Base-by-base conservation (phyloP, 1,139 yeast species). In the Protomyces inouyei region DNA sequence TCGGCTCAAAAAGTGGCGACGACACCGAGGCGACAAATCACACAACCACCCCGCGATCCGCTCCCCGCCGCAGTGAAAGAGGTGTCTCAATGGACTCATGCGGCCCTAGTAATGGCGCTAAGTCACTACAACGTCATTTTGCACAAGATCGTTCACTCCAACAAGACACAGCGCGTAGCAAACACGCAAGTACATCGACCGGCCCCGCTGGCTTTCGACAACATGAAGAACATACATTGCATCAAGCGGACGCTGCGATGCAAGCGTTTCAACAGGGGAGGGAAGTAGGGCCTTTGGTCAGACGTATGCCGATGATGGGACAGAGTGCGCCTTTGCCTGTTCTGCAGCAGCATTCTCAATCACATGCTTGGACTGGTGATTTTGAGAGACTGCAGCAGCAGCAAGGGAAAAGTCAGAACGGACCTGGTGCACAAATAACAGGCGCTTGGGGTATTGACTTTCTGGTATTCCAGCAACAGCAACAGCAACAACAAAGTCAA, bases 61-160 rank as follows among this genome's bases (percentile, higher is more conserved):
- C 32, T 28, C 8, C 1, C 32, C 32, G 8, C 0, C 32, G 32
- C 32, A 3, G 5, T 28, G 32, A 28, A 28, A 4, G 32, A 28
- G 32, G 32, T 4, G 8, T 28, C 32, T 28, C 32, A 28, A 43
- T 43, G 48, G 48, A 43, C 48, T 38, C 63, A 3, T 59, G 63
- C 43, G 63, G 63, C 16, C 57, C 63, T 8, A 59, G 63, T 40
- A 59, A 59, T 16, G 63, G 63, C 14, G 32, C 45, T 32, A 59
- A 59, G 45, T 43, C 56, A 8, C 45, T 59, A 12, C 63, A 59
- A 37, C 52, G 57, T n/a, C 63, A 52, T 43, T 43, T 59, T 32
- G 53, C 53, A 12, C 28, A 18, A n/a, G 63, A 59, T 21, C 57
- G 43, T 25, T 37, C 56, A 18, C 57, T 52, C 2, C 63, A 59